A percentile compares a stretch with the other conserved stretches of the same genome.
phyloP scores from a whole-genome alignment of 441 rosid genomes.

The Mallotus repandus region DNA sequence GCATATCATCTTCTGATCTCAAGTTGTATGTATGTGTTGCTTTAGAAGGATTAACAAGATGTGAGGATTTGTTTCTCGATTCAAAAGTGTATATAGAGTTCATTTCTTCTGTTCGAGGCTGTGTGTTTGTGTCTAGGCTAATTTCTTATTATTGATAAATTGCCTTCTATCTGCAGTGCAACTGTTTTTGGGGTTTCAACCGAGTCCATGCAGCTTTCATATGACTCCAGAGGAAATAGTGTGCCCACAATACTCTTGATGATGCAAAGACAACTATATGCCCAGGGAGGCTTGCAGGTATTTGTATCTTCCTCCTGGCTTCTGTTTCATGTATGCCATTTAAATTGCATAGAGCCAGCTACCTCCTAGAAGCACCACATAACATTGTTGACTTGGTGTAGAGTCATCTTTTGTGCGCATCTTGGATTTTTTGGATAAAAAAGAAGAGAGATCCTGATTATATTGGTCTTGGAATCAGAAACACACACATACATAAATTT shows the following conservation, averaged over 20 bases:
- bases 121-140: background rate
- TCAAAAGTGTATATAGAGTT: background rate
- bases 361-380: background rate
- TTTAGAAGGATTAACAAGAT: background rate
- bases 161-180: slow-evolving; percentile 43
- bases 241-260: slow-evolving; percentile 80
- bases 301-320: background rate
- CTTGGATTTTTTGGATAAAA: background rate
- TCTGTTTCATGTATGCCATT: background rate
- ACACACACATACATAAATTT: background rate
- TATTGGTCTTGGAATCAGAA: slow-evolving; percentile 4
- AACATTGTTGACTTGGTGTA: background rate
- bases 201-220: slow-evolving; percentile 86
- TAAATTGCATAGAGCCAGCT: background rate
- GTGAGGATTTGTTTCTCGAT: background rate
- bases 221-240: slow-evolving; percentile 74
- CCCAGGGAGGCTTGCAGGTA: slow-evolving; percentile 88
- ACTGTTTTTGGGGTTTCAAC: slow-evolving; percentile 93
- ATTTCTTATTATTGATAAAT: background rate
- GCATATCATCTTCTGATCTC: background rate
- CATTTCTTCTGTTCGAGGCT: background rate
- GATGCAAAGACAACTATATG: slow-evolving; percentile 71
- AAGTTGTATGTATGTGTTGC: background rate
- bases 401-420: background rate
- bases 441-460: background rate